A percentile compares a stretch with the other conserved stretches of the same genome.
phyloP scores from a whole-genome alignment of 805 yeast species.

The Candida pseudoglaebosa region DNA sequence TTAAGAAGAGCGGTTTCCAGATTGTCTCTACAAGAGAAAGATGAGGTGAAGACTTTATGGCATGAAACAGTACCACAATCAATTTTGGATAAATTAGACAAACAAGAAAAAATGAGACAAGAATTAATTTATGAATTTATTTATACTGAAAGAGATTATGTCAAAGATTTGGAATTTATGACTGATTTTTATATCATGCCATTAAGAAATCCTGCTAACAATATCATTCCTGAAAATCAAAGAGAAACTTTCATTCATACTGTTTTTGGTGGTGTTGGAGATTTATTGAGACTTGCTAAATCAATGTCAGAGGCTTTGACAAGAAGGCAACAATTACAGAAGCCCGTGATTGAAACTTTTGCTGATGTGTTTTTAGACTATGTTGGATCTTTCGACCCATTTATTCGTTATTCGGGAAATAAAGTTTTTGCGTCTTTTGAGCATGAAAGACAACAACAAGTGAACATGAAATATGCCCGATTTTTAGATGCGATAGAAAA shows the following conservation, averaged over 20 bases:
- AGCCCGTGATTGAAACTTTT: constrained; percentile 78
- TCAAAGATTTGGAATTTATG: constrained; percentile 87
- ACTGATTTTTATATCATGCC: constrained; percentile 95
- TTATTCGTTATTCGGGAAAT: constrained; percentile 88
- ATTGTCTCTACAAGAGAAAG: constrained; percentile 61
- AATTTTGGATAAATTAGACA: constrained; percentile 72
- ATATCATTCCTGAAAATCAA: constrained; percentile 82
- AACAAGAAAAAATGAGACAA: constrained; percentile 85
- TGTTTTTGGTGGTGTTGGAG: constrained; percentile 86
- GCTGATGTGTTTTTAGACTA: constrained; percentile 86
- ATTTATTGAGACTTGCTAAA: constrained; percentile 77
- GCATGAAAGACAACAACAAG: constrained; percentile 88
- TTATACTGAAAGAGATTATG: constrained; percentile 91
- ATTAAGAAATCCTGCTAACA: constrained; percentile 64
- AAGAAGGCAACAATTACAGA: constrained; percentile 73
- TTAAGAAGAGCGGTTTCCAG: constrained; percentile 70
- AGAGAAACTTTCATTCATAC: constrained; percentile 88
- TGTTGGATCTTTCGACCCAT: constrained; percentile 87
- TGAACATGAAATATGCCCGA: constrained; percentile 86
- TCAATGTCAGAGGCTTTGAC: constrained; percentile 86
- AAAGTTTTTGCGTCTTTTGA: constrained; percentile 94
- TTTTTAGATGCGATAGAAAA: constrained; percentile 89
- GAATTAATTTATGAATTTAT: constrained; percentile 93
- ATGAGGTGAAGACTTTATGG: constrained; percentile 85
- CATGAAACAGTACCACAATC: constrained; percentile 84